Conservation (phyloP, 495 filamentous ascomycete species). For the Aspergillus panamensis region DNA sequence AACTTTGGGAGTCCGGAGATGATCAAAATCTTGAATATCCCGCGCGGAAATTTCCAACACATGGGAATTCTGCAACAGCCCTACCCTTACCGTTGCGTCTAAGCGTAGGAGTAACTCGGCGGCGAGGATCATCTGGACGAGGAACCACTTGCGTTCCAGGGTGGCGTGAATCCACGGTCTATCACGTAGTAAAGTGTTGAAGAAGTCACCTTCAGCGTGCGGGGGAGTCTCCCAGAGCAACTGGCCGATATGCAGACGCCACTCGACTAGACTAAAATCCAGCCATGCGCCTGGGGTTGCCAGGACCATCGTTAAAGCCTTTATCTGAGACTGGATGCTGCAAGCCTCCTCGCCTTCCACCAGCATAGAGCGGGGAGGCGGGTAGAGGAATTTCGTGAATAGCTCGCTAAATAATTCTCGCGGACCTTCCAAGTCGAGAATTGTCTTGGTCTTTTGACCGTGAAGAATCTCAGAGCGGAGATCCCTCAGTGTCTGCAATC, state of each 20-base stretch:
- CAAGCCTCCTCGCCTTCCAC: slow-evolving; percentile 28
- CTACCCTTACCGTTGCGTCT: slow-evolving; percentile 59
- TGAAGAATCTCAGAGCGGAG: slow-evolving; percentile 37
- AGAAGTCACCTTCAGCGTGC: slow-evolving; percentile 49
- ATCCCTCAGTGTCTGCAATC: slow-evolving; percentile 41
- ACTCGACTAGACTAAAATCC: slow-evolving; percentile 75
- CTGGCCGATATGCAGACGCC: slow-evolving; percentile 77
- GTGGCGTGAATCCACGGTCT: slow-evolving; percentile 35
- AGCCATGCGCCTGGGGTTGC: slow-evolving; percentile 59
- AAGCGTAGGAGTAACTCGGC: slow-evolving; percentile 74
- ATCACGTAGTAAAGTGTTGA: slow-evolving; percentile 38
- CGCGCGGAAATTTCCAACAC: slow-evolving; percentile 49
- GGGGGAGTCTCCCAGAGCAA: slow-evolving; percentile 66
- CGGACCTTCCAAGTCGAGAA: slow-evolving; percentile 42
- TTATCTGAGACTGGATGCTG: slow-evolving; percentile 51
- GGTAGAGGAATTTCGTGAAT: slow-evolving; percentile 45
- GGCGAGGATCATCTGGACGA: slow-evolving; percentile 74
- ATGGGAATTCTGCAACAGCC: slow-evolving; percentile 48
- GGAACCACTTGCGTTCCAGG: slow-evolving; percentile 67
- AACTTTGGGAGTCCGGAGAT: slow-evolving; percentile 61
- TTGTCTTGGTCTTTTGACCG: slow-evolving; percentile 30
- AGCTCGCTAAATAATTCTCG: slow-evolving; percentile 44
- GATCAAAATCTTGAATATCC: slow-evolving; percentile 62
- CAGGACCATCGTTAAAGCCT: slow-evolving; percentile 45
- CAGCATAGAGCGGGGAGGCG: slow-evolving; percentile 27